These are phyloP conservation scores for Diaporthe capsici DNA, from an alignment of 2,329 filamentous ascomycete species.

Conservation along the genomic window DNA sequence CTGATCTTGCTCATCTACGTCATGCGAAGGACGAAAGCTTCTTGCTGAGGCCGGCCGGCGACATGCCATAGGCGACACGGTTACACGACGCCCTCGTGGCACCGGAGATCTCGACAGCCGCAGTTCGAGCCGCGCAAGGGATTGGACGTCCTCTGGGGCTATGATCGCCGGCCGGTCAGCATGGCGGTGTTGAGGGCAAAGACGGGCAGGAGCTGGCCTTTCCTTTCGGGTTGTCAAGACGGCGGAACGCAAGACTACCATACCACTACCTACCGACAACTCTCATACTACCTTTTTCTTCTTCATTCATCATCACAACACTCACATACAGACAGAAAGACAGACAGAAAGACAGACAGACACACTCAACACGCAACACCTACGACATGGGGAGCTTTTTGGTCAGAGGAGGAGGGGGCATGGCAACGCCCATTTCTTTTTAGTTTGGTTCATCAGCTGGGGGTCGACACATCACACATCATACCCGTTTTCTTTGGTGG, in stretches of 20 bases:
- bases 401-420: conserved; percentile 1
- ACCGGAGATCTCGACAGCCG: conserved; percentile 36
- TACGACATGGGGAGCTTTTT: conserved; percentile 1
- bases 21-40: conserved; percentile 24
- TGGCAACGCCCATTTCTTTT: conserved; percentile 17
- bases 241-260: conserved; percentile 16
- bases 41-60: conserved; percentile 13
- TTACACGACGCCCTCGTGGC: conserved; percentile 46
- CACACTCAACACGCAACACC: conserved; percentile 4
- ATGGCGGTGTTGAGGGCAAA: conserved; percentile 24
- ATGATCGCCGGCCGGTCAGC: conserved; percentile 38
- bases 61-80: conserved; percentile 28
- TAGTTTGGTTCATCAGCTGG: conserved; percentile 21
- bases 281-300: conserved; percentile 17
- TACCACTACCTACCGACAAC: conserved; percentile 19
- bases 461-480: conserved; percentile 36
- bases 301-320: conserved; percentile 18
- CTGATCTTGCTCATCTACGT: conserved; percentile 33
- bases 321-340: conserved; percentile 3
- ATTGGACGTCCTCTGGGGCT: conserved; percentile 29
- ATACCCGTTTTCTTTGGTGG: conserved; percentile 32
- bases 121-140: conserved; percentile 17
- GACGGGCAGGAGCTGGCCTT: conserved; percentile 8
- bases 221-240: conserved; percentile 18
- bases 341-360: conserved; percentile 9